Percentiles rank a stretch among this genome's conserved stretches.
Conservation (phyloP, 345 rosid species). For the Eutrema japonicum region DNA sequence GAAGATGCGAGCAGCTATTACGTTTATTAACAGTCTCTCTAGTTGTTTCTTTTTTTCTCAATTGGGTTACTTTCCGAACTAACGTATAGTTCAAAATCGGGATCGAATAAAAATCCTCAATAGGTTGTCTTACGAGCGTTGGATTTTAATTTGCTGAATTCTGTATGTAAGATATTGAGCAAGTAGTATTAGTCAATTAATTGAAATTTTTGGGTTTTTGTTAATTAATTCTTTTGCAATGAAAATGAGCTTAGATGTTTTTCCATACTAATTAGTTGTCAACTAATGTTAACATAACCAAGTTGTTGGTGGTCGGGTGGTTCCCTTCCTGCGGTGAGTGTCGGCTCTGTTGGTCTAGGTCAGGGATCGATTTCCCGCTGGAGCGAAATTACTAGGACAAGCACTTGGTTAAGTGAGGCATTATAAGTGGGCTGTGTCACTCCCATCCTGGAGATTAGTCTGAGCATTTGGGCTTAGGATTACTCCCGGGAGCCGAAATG, state of each 20-base stretch:
- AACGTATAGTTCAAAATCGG: constrained; percentile 14
- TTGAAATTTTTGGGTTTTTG: not conserved
- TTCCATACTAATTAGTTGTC: constrained; percentile 22
- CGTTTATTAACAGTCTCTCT: not conserved
- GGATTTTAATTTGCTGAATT: not conserved
- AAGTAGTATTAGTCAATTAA: not conserved
- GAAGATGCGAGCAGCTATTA: constrained; percentile 18
- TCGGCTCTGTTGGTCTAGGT: no score
- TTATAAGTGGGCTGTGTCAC: no score
- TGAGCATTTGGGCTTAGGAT: no score
- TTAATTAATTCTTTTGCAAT: constrained; percentile 6
- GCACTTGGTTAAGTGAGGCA: no score
- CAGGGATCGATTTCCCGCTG: no score
- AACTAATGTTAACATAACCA: constrained; percentile 29
- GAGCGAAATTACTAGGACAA: no score
- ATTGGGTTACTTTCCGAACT: constrained; percentile 3
- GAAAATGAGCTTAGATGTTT: constrained; percentile 6
- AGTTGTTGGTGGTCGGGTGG: no score
- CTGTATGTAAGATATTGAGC: constrained; percentile 1
- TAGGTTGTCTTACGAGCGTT: not conserved
- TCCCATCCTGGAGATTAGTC: no score
- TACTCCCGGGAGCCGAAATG: no score
- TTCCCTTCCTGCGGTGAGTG: no score
- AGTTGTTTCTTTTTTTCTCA: not conserved
- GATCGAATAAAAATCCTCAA: not conserved